Percentiles rank a stretch among this genome's conserved stretches.
Conservation (phyloP, 2,329 filamentous ascomycete genomes). For the Xylariaceae sp. region DNA sequence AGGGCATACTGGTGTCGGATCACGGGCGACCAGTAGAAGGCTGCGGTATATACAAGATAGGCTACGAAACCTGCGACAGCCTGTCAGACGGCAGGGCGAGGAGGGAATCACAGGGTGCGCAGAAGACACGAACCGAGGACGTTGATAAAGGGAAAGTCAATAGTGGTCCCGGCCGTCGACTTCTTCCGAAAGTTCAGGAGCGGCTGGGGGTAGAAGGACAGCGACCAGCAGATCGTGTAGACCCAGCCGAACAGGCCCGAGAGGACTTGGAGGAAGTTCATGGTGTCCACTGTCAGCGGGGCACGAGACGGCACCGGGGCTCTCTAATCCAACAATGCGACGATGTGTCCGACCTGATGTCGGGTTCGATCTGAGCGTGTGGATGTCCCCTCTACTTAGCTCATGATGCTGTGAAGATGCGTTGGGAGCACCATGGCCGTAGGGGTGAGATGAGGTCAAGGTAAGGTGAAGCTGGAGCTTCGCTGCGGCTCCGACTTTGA, state of each 20-base stretch:
- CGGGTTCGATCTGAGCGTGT: too few relatives aligned
- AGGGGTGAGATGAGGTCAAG: too few relatives aligned
- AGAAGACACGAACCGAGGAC: conserved; percentile 39
- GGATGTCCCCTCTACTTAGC: too few relatives aligned
- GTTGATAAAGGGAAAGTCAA: conserved; percentile 81
- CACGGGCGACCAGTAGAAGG: conserved; percentile 70
- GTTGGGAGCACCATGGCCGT: too few relatives aligned
- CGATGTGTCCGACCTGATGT: too few relatives aligned
- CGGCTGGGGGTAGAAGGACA: conserved; percentile 89
- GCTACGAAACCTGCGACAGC: conserved; percentile 53
- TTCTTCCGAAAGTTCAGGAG: conserved; percentile 69
- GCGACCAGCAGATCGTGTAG: conserved; percentile 71
- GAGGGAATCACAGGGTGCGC: not conserved
- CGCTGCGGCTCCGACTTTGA: too few relatives aligned
- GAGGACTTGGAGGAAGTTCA: conserved; percentile 38
- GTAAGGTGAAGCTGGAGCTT: too few relatives aligned
- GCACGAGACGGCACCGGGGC: too few relatives aligned
- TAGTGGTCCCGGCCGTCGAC: conserved; percentile 74
- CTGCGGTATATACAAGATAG: conserved; percentile 67
- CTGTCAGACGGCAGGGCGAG: not conserved
- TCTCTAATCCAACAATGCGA: too few relatives aligned
- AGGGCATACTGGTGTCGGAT: conserved; percentile 78
- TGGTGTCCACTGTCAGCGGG: conserved; percentile 9
- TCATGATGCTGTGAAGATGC: too few relatives aligned
- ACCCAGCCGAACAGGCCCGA: conserved; percentile 64